Percentiles rank a stretch among this genome's conserved stretches.
Evolutionary conservation across 176 grass and related monocot genomes (phyloP).

Genomic region (Themeda triandra): DNA sequence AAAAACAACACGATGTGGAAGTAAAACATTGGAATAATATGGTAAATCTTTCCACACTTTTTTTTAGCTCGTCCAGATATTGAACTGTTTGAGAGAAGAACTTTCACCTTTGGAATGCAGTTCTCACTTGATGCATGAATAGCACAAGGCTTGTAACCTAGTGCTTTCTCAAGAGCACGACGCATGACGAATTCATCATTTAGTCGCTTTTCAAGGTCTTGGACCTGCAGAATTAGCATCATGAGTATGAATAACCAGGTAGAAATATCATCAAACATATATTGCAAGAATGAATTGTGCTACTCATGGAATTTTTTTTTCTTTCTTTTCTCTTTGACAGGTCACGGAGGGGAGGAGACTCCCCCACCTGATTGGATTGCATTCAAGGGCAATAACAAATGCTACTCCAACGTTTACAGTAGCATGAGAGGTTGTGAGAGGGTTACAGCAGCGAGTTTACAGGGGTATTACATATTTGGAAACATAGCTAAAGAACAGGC

Average conservation of each 20-base stretch:
- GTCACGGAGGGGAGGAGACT: not conserved
- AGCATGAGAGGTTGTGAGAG: not conserved
- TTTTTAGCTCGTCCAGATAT: not conserved
- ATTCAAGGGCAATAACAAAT: not conserved
- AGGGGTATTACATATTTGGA: not conserved
- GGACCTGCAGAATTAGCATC: conserved; percentile 53
- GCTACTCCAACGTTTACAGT: not conserved
- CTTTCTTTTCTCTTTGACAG: not conserved
- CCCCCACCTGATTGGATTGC: not conserved
- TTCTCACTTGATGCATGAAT: conserved; percentile 37
- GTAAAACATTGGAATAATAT: not conserved
- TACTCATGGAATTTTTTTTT: not conserved
- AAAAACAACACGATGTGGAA: not conserved
- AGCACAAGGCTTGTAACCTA: conserved; percentile 53
- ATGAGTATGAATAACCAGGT: not conserved
- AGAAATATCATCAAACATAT: not conserved
- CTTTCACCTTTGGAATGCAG: conserved; percentile 66
- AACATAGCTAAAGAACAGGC: not conserved
- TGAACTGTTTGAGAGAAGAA: not conserved
- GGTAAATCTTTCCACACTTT: not conserved
- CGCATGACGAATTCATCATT: conserved; percentile 75
- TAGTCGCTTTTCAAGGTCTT: conserved; percentile 73
- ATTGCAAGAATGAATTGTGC: not conserved
- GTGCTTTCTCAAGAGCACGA: conserved; percentile 66
- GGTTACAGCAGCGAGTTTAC: not conserved